These are phyloP conservation scores for Exsudoporus frostii DNA, from an alignment of 768 basidiomycete genomes.

Conservation along the genomic window DNA sequence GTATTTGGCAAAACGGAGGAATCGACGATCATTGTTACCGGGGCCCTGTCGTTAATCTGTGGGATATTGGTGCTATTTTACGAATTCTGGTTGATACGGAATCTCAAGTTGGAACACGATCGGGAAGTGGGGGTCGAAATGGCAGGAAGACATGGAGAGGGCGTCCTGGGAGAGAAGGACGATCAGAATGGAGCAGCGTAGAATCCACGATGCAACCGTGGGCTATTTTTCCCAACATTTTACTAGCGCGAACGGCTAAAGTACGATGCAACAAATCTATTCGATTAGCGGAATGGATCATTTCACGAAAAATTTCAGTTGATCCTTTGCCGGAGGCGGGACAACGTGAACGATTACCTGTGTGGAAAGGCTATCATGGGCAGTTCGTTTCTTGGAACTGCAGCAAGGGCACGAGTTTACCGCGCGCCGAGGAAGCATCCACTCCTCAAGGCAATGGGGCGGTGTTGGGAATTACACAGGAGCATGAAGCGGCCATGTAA, in stretches of 20 bases:
- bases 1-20: slow-evolving; percentile 41
- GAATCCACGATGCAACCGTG: neutral
- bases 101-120: slow-evolving; percentile 44
- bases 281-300: neutral
- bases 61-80: slow-evolving; percentile 42
- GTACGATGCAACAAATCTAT: neutral
- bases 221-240: neutral
- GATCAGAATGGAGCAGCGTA: neutral
- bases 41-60: slow-evolving; percentile 37
- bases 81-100: slow-evolving; percentile 42
- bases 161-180: slow-evolving; percentile 24
- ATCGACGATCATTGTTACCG: slow-evolving; percentile 49
- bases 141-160: slow-evolving; percentile 46
- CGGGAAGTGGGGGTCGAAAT: slow-evolving; percentile 38
- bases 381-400: slow-evolving; percentile 5
- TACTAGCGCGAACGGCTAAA: neutral
- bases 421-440: slow-evolving; percentile 10
- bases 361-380: slow-evolving; percentile 1
- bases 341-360: slow-evolving; percentile 1
- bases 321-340: neutral
- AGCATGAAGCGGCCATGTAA: neutral
- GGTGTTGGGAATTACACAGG: slow-evolving; percentile 8
- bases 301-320: neutral
- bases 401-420: slow-evolving; percentile 18
- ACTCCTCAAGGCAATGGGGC: slow-evolving; percentile 21